Evolutionary conservation across 2,329 filamentous ascomycete genomes (phyloP).

Genomic region (Pseudomassariella vexata): DNA sequence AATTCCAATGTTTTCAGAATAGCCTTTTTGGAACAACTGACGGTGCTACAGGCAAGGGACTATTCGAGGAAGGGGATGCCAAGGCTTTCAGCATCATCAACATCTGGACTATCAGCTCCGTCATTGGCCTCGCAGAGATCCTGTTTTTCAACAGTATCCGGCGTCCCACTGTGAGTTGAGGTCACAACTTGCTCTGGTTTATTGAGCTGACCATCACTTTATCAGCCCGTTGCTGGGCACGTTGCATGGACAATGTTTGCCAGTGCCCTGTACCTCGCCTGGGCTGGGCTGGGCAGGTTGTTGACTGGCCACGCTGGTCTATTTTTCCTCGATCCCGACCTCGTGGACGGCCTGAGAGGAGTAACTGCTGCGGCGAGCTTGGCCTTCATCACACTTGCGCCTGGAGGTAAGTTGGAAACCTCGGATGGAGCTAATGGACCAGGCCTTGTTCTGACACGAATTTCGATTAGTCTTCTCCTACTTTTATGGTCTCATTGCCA

Average conservation of each 20-base stretch:
- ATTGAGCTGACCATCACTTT: constrained; percentile 1
- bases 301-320: constrained; percentile 40
- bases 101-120: constrained; percentile 35
- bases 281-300: constrained; percentile 41
- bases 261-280: constrained; percentile 40
- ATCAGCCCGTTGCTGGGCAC: constrained; percentile 39
- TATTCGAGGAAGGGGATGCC: constrained; percentile 43
- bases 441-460: constrained; percentile 12
- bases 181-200: neutral
- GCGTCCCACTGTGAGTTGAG: constrained; percentile 40
- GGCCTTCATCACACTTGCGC: constrained; percentile 37
- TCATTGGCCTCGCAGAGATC: constrained; percentile 39
- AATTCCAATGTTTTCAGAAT: neutral
- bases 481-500: constrained; percentile 42
- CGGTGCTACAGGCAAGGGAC: constrained; percentile 33
- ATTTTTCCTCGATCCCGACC: constrained; percentile 43
- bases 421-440: neutral
- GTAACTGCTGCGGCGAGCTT: constrained; percentile 37
- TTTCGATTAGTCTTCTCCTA: constrained; percentile 36
- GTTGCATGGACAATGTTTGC: constrained; percentile 33
- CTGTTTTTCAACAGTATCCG: constrained; percentile 48
- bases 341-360: constrained; percentile 34
- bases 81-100: constrained; percentile 40
- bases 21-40: no score
- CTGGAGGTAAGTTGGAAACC: constrained; percentile 33